phyloP scores from a whole-genome alignment of 768 basidiomycete species.

The Termitomyces sp. region DNA sequence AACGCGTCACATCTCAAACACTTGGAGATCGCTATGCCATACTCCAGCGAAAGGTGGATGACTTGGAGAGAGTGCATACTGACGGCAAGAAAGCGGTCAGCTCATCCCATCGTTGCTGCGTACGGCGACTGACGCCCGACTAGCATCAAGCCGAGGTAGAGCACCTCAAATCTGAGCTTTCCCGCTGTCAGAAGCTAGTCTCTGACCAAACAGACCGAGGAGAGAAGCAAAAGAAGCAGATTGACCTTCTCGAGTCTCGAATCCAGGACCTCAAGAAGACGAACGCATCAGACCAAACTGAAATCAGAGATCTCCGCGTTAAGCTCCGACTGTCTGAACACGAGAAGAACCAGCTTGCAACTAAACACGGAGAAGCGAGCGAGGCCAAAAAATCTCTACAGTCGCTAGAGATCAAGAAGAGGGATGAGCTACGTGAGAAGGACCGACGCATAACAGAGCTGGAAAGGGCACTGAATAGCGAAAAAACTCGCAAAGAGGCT shows the following conservation, averaged over 20 bases:
- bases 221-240: slow-evolving; percentile 63
- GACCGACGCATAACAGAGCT: slow-evolving; percentile 53
- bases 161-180: slow-evolving; percentile 51
- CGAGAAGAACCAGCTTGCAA: slow-evolving; percentile 44
- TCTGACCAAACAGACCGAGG: slow-evolving; percentile 47
- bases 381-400: slow-evolving; percentile 50
- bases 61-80: slow-evolving; percentile 54
- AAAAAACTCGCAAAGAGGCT: slow-evolving; percentile 46
- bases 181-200: slow-evolving; percentile 38
- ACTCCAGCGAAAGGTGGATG: slow-evolving; percentile 60
- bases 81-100: slow-evolving; percentile 65
- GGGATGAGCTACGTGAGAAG: slow-evolving; percentile 49
- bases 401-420: slow-evolving; percentile 41
- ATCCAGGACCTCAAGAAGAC: slow-evolving; percentile 57
- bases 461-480: slow-evolving; percentile 43
- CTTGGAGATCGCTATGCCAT: slow-evolving; percentile 44
- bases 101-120: neutral
- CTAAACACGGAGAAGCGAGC: slow-evolving; percentile 46
- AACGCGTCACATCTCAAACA: slow-evolving; percentile 16
- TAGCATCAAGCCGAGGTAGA: slow-evolving; percentile 64
- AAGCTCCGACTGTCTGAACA: slow-evolving; percentile 57
- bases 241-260: slow-evolving; percentile 49
- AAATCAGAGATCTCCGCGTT: slow-evolving; percentile 56
- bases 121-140: neutral
- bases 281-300: slow-evolving; percentile 44